Conservation (phyloP, 1,139 yeast species). For the Yamadazyma siamensis region DNA sequence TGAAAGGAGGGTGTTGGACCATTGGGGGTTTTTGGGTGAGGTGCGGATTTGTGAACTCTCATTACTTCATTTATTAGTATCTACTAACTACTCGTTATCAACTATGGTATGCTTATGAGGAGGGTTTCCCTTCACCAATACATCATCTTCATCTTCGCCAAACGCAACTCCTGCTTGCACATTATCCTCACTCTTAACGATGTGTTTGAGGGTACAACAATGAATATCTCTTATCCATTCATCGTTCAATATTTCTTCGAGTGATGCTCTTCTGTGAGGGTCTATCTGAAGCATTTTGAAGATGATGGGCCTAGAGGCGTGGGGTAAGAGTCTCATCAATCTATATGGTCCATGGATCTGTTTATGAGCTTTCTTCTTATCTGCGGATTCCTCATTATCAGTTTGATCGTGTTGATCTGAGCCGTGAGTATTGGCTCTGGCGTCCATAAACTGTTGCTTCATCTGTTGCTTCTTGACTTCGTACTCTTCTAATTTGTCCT, state of each 20-base stretch:
- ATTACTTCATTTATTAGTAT: slow-evolving; percentile 3
- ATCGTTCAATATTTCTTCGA: slow-evolving; percentile 65
- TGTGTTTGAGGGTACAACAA: slow-evolving; percentile 38
- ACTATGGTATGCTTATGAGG: slow-evolving; percentile 39
- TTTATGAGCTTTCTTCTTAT: slow-evolving; percentile 35
- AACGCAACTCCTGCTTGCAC: slow-evolving; percentile 21
- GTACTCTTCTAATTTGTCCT: slow-evolving; percentile 34
- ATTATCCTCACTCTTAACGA: slow-evolving; percentile 22
- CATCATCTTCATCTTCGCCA: slow-evolving; percentile 41
- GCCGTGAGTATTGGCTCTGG: slow-evolving; percentile 10
- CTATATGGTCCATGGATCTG: slow-evolving; percentile 82
- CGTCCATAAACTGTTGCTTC: slow-evolving; percentile 30
- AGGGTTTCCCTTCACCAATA: slow-evolving; percentile 37
- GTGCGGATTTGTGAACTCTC: slow-evolving; percentile 3
- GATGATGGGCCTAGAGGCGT: slow-evolving; percentile 76
- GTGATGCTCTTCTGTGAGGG: slow-evolving; percentile 63
- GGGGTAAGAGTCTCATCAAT: slow-evolving; percentile 80
- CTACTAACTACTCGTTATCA: slow-evolving; percentile 16
- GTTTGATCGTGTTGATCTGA: slow-evolving; percentile 8
- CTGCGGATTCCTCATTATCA: slow-evolving; percentile 14
- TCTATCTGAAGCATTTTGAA: slow-evolving; percentile 70
- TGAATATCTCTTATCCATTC: slow-evolving; percentile 68
- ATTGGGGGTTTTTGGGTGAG: slow-evolving; percentile 4
- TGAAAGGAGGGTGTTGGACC: slow-evolving; percentile 30
- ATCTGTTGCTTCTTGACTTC: slow-evolving; percentile 34